Evolutionary conservation across 495 filamentous ascomycete species (phyloP), one percentile per base, ranked within the genome.

Genomic region (Hypoxylon trugodes): DNA sequence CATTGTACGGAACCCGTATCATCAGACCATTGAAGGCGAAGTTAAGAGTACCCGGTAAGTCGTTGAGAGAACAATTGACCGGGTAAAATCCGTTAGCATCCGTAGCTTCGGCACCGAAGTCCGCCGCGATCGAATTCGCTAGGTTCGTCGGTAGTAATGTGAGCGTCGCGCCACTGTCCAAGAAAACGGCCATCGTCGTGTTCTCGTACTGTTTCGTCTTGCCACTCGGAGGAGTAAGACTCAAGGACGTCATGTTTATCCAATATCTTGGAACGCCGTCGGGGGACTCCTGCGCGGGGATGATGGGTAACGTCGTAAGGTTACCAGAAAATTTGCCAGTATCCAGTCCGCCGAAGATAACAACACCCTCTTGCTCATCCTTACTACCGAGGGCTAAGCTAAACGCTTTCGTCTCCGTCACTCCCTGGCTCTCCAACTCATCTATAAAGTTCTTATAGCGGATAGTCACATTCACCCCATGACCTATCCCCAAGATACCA

Each of bases 281-380:
- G 8, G 79, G 79, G 2, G 77, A 73, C 6, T 64, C 26, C 7
- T 22, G 53, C 49, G 81, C 79, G 5, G 79, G 76, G 18, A 87
- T 77, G 25, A 96, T 83, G 12, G 90, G 90, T 8, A 93, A 70
- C 4, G 81, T 87, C 49, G 85, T 74, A 8, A 98, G 83, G 1
- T 77, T 61, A 13, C 93, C 95, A 10, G 76, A 77, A 70, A 89
- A 98, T 72, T 96, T 97, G 35, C 80, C 85, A 0, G 89, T 92
- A 69, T 98, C 89, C 30, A 98, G 84, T 12, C 94, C 95, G 19
- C 95, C 95, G 68, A 98, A 98, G 19, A 98, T 83, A 40, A 98
- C 87, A 6, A 89, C 86, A n/a, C 95, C 95, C 25, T 80, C 70
- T 45, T 76, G 68, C 33, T 76, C 69, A 24, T 77, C 73, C 65